Evolutionary conservation across 768 basidiomycete species (phyloP), one percentile per base, ranked within the genome.

Genomic region (Sporobolomyces roseus): DNA sequence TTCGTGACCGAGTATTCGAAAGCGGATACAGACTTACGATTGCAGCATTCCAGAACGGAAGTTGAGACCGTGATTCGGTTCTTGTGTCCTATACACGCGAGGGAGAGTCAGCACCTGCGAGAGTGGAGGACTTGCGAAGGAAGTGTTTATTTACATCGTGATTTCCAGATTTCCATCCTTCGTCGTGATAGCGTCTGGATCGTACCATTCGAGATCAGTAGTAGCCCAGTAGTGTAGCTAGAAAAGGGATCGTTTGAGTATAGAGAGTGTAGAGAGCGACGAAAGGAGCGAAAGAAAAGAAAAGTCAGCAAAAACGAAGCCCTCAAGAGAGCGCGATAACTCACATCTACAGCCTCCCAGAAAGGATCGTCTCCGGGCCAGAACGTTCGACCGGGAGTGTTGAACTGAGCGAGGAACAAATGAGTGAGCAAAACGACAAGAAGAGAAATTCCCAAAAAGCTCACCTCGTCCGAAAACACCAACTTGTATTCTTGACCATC

Each of bases 401-500:
- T 19, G 43, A 29, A 30, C 4, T 29, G 16, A 13, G 25, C 21
- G 3, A 59, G 36, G 19, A n/a, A 10, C 38, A 41, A 53, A 33
- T 53, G 5, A 35, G 56, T 46, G 7, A 14, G 21, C 56, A 32
- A 4, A 23, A 33, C 7, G 9, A 19, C 7, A 19, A 41, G 38
- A 36, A n/a, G 36, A 27, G n/a, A n/a, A 36, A 23, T 41, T 41
- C 36, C 12, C 5, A n/a, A 1, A 32, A 19, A 36, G 23, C 41
- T 33, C 38, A 65, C 64, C 58, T 60, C 58, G 30, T 60, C 58
- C 4, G 58, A 91, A 80, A 93, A 98, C 3, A 90, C 88, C 35
- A 99, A 85, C 61, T 87, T 81, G 77, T 91, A 93, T 12, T 82
- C 78, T 64, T 87, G 81, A 3, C 93, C 93, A 75, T 96, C 91